phyloP scores from a whole-genome alignment of 441 rosid genomes.

The Daphne laureola region DNA sequence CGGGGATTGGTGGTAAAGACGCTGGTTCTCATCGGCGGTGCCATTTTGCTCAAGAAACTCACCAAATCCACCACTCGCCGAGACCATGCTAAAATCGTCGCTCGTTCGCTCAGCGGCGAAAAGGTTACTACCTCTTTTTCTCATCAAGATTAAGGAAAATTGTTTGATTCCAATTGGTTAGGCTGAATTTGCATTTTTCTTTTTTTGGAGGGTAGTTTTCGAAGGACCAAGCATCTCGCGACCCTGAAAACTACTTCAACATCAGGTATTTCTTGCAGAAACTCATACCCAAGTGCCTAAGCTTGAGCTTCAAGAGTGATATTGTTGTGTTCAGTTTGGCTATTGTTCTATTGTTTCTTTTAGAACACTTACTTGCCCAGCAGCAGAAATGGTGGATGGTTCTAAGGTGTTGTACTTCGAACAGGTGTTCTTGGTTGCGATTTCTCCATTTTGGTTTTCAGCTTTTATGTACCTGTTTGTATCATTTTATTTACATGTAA shows the following conservation, averaged over 20 bases:
- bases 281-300: not conserved
- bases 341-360: conserved; percentile 10
- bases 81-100: conserved; percentile 74
- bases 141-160: not conserved
- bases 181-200: not conserved
- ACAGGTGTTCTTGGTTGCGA: conserved; percentile 36
- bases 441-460: conserved; percentile 3
- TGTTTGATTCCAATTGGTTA: not conserved
- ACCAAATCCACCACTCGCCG: conserved; percentile 90
- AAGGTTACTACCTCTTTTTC: conserved; percentile 30
- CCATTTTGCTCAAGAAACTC: conserved; percentile 64
- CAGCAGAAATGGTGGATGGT: conserved; percentile 89
- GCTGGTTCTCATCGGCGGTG: conserved; percentile 65
- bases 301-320: conserved; percentile 1
- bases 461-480: conserved; percentile 2
- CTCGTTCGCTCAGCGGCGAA: conserved; percentile 75
- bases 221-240: conserved; percentile 79
- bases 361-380: conserved; percentile 78
- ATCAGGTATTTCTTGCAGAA: conserved; percentile 35
- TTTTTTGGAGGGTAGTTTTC: conserved; percentile 36
- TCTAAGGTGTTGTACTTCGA: conserved; percentile 75
- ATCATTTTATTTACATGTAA: not conserved
- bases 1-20: conserved; percentile 63
- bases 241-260: conserved; percentile 88
- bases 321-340: not conserved